A percentile compares a stretch with the other conserved stretches of the same genome.
Conservation (phyloP, 2,329 filamentous ascomycete genomes). For the Chlorencoelia australis region DNA sequence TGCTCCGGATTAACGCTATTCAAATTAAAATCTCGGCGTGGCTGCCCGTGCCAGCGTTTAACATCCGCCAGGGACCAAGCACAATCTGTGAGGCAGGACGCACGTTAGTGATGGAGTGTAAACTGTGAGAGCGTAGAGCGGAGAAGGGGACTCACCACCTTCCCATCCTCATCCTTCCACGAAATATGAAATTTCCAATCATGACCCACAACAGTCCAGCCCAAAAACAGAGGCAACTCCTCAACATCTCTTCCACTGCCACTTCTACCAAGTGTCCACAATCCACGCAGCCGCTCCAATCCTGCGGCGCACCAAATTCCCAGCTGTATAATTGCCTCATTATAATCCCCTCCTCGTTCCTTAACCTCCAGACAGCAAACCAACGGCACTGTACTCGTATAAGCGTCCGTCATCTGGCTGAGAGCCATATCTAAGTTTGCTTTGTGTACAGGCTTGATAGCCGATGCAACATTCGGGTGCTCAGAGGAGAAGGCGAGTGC, state of each 20-base stretch:
- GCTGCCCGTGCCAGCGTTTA: conserved; percentile 11
- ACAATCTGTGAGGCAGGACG: conserved; percentile 9
- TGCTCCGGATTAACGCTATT: conserved; percentile 3
- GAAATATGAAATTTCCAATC: conserved; percentile 16
- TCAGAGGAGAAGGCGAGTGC: conserved; percentile 14
- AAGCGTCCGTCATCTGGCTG: conserved; percentile 15
- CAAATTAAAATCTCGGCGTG: conserved; percentile 5
- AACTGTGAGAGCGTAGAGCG: conserved; percentile 1
- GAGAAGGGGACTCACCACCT: conserved; percentile 11
- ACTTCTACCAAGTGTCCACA: conserved; percentile 6
- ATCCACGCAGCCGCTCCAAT: conserved; percentile 13
- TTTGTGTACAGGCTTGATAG: conserved; percentile 12
- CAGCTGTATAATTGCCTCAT: conserved; percentile 14
- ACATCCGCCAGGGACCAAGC: conserved; percentile 12
- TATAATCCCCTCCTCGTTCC: conserved; percentile 12
- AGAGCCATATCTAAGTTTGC: conserved; percentile 12
- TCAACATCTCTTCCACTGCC: conserved; percentile 10
- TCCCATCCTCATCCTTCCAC: conserved; percentile 13
- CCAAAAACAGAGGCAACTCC: conserved; percentile 11
- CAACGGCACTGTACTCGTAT: conserved; percentile 14
- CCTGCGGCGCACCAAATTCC: conserved; percentile 13
- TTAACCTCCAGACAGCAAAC: conserved; percentile 14
- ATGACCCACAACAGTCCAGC: conserved; percentile 13
- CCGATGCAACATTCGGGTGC: conserved; percentile 7
- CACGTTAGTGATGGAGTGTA: conserved; percentile 7